phyloP scores from a whole-genome alignment of 73 alveolate genomes.

The Tetrahymena elliotti region DNA sequence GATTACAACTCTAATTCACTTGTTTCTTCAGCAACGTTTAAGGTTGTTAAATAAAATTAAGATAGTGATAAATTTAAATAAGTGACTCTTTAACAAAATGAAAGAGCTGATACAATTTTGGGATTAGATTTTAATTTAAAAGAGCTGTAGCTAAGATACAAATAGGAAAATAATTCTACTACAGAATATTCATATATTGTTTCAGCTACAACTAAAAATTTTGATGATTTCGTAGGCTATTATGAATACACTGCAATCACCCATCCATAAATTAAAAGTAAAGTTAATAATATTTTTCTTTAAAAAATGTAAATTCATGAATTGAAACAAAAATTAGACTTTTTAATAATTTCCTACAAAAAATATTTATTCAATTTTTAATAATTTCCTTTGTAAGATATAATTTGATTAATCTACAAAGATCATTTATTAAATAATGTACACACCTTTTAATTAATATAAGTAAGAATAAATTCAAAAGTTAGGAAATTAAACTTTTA shows the following conservation, averaged over 20 bases:
- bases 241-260: not conserved
- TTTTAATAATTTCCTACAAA: no score
- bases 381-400: not conserved
- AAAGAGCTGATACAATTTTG: not conserved
- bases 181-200: not conserved
- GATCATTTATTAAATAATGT: no score
- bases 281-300: not conserved
- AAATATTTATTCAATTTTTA: not conserved
- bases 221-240: not conserved
- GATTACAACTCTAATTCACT: not conserved
- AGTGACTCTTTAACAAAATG: not conserved
- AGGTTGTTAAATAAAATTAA: not conserved
- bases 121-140: not conserved
- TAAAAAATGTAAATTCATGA: not conserved
- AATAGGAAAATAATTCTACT: not conserved
- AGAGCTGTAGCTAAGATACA: not conserved
- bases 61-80: not conserved
- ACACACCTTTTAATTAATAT: no score
- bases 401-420: no score
- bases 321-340: no score
- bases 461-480: no score
- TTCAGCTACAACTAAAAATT: not conserved
- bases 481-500: no score
- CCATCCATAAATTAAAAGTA: not conserved
- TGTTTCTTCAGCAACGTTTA: not conserved